Evolutionary conservation across 257 asterid species (phyloP).

Genomic region (Scutellaria barbata): DNA sequence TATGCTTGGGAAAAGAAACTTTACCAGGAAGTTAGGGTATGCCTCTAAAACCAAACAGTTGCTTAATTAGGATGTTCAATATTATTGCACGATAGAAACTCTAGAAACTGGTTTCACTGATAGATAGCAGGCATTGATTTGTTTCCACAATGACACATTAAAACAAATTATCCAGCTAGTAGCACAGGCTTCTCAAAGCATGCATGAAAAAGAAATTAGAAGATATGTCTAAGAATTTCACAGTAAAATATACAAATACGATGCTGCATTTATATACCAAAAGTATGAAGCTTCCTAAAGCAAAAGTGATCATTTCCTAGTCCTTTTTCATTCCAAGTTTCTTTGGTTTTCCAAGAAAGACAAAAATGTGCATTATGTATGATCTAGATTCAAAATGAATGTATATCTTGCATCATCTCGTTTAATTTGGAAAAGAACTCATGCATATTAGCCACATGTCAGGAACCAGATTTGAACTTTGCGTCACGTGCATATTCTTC

Average conservation of each 20-base stretch:
- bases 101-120: background rate
- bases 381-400: background rate
- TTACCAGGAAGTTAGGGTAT: conserved; percentile 91
- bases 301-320: background rate
- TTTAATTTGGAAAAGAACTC: background rate
- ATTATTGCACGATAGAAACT: background rate
- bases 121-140: background rate
- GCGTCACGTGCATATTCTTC: background rate
- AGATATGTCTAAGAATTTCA: background rate
- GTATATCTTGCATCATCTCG: background rate
- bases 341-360: background rate
- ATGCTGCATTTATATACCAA: background rate
- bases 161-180: background rate
- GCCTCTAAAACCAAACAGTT: conserved; percentile 39
- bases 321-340: background rate
- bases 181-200: background rate
- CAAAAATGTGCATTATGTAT: background rate
- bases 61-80: conserved; percentile 13
- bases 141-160: background rate
- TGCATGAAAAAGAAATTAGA: background rate
- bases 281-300: background rate
- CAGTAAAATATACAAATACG: conserved; percentile 3
- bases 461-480: background rate
- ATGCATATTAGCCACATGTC: background rate
- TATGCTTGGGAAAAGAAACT: conserved; percentile 97